phyloP scores from a whole-genome alignment of 2,329 filamentous ascomycete genomes.

The Pestalotiopsis sp. region DNA sequence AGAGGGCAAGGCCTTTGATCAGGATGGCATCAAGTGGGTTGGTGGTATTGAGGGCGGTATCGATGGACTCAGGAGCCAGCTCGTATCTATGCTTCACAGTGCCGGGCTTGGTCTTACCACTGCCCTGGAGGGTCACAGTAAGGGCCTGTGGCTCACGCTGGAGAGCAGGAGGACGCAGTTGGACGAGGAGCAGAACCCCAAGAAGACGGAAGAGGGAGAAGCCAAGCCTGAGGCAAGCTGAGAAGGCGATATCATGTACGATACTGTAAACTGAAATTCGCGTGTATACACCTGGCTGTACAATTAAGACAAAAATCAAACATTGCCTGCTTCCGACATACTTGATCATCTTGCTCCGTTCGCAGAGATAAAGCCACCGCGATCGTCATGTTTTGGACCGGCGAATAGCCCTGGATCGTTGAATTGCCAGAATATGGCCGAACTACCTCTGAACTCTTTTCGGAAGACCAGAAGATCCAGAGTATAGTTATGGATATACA shows the following conservation, averaged over 20 bases:
- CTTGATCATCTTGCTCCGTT: background rate
- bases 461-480: no score
- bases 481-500: no score
- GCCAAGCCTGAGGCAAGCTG: conserved; percentile 28
- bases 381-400: no score
- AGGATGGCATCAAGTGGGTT: conserved; percentile 66
- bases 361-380: no score
- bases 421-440: no score
- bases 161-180: conserved; percentile 81
- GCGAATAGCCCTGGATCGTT: no score
- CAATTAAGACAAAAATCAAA: background rate
- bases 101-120: conserved; percentile 77
- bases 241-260: conserved; percentile 4
- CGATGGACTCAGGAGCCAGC: conserved; percentile 77
- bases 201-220: conserved; percentile 30
- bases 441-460: no score
- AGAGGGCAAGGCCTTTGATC: conserved; percentile 83
- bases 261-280: conserved; percentile 4
- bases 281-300: conserved; percentile 14
- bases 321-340: background rate
- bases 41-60: conserved; percentile 81
- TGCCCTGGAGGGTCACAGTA: conserved; percentile 78
- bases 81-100: conserved; percentile 80
- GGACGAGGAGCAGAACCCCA: conserved; percentile 66
- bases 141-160: conserved; percentile 84